Base-by-base conservation (phyloP, 2,329 filamentous ascomycete species). In the Hypoxylon sp. region DNA sequence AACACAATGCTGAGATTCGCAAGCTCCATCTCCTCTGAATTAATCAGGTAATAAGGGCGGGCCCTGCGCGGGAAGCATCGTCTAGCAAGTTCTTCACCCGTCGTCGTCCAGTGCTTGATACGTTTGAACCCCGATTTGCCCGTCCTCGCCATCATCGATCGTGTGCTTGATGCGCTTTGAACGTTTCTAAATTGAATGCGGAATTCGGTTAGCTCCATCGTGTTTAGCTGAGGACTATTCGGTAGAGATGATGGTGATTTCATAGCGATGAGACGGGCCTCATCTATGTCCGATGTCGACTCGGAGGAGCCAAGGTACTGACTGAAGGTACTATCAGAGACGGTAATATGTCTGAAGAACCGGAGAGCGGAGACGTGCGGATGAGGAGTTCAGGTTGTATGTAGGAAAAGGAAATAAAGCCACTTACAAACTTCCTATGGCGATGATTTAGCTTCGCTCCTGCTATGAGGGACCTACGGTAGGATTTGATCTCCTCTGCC, bases 401-500 rank as follows among this genome's bases (percentile, higher is more conserved):
- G 31, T 33, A 33, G 31, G 4, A 33, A 33, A 33, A 33, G 31
- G 31, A 11, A 33, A 10, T 11, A 11, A 33, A 8, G 31, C 2
- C 31, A 33, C 31, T 33, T 33, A 33, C 31, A 10, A 33, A 33
- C 31, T 6, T 8, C 31, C 31, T 33, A 3, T 33, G 31, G 31
- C 6, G 2, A 8, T 33, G 7, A 6, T 33, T 11, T 57, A 55
- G 37, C 49, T 49, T 33, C 8, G 10, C 30, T 20, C 20, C 20
- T 54, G 22, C 11, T 30, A 50, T 33, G 31, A 33, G 5, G 7
- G 6, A 33, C 31, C 10, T 11, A 11, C 7, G 31, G 10, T 33
- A 8, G 31, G 17, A 10, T 54, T 46, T 57, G 64, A 64, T 68
- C 69, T 49, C 59, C 68, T 58, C 64, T 66, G 64, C 51, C 62